These are phyloP conservation scores for Pseudomassariella vexata DNA, from an alignment of 2,329 filamentous ascomycete genomes.

Conservation along the genomic window DNA sequence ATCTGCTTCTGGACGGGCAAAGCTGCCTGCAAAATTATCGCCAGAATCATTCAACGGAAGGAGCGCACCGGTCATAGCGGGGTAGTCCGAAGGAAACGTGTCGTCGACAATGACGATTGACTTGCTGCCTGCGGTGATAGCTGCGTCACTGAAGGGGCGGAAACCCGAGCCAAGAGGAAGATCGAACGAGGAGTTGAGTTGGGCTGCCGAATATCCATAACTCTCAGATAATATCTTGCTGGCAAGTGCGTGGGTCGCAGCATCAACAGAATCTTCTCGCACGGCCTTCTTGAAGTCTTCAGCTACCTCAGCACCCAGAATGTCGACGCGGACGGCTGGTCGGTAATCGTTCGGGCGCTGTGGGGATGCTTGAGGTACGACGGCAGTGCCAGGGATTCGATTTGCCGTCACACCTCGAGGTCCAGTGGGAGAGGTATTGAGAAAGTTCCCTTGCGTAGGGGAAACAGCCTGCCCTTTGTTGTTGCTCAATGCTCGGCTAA, in stretches of 20 bases:
- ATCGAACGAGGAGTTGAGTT: constrained; percentile 37
- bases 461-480: constrained; percentile 43
- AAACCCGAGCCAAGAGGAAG: constrained; percentile 24
- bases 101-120: constrained; percentile 85
- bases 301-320: constrained; percentile 71
- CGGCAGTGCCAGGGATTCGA: constrained; percentile 51
- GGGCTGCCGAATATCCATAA: constrained; percentile 36
- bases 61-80: constrained; percentile 45
- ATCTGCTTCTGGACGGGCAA: constrained; percentile 42
- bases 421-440: constrained; percentile 43
- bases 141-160: constrained; percentile 46
- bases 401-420: constrained; percentile 51
- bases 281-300: constrained; percentile 76
- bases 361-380: constrained; percentile 49
- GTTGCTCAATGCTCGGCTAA: constrained; percentile 74
- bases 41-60: constrained; percentile 38
- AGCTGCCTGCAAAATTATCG: constrained; percentile 48
- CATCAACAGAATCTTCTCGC: constrained; percentile 58
- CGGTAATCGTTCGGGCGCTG: constrained; percentile 35
- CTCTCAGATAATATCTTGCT: constrained; percentile 22
- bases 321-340: constrained; percentile 65
- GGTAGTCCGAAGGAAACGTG: constrained; percentile 45
- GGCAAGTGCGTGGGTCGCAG: constrained; percentile 28
- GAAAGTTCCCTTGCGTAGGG: constrained; percentile 39
- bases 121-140: constrained; percentile 74